Evolutionary conservation across 805 yeast species (phyloP).

Genomic region (Saccharomycopsis javanensis): DNA sequence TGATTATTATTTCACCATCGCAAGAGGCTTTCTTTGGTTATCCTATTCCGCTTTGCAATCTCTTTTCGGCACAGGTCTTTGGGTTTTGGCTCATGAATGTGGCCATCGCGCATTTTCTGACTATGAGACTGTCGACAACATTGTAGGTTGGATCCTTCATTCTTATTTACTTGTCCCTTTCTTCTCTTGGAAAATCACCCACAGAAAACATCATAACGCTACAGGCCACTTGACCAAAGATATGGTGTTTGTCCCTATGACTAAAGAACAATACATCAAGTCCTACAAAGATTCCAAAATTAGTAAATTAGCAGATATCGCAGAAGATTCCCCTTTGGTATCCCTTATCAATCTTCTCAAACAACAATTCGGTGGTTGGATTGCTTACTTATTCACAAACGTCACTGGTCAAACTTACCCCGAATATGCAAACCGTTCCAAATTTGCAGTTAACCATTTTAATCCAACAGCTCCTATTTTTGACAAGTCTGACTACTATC

Average conservation of each 20-base stretch:
- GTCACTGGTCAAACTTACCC: slow-evolving; percentile 67
- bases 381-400: slow-evolving; percentile 52
- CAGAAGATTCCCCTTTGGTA: slow-evolving; percentile 67
- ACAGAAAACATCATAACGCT: slow-evolving; percentile 84
- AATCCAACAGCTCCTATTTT: slow-evolving; percentile 66
- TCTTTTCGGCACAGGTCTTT: slow-evolving; percentile 29
- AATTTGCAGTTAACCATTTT: slow-evolving; percentile 53
- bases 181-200: slow-evolving; percentile 79
- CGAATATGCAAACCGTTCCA: slow-evolving; percentile 29
- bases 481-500: slow-evolving; percentile 64
- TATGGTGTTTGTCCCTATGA: slow-evolving; percentile 75
- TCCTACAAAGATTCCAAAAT: slow-evolving; percentile 27
- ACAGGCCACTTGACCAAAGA: slow-evolving; percentile 77
- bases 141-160: slow-evolving; percentile 77
- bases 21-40: slow-evolving; percentile 52
- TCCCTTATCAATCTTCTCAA: slow-evolving; percentile 45
- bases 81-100: slow-evolving; percentile 75
- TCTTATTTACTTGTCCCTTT: slow-evolving; percentile 73
- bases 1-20: slow-evolving; percentile 23
- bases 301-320: slow-evolving; percentile 39
- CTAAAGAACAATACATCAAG: slow-evolving; percentile 45
- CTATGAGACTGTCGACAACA: slow-evolving; percentile 61
- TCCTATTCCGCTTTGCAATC: slow-evolving; percentile 47
- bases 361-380: slow-evolving; percentile 79
- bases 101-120: slow-evolving; percentile 75